Evolutionary conservation across 1,284 basidiomycete genomes (phyloP).

Genomic region (Irpex sp.): DNA sequence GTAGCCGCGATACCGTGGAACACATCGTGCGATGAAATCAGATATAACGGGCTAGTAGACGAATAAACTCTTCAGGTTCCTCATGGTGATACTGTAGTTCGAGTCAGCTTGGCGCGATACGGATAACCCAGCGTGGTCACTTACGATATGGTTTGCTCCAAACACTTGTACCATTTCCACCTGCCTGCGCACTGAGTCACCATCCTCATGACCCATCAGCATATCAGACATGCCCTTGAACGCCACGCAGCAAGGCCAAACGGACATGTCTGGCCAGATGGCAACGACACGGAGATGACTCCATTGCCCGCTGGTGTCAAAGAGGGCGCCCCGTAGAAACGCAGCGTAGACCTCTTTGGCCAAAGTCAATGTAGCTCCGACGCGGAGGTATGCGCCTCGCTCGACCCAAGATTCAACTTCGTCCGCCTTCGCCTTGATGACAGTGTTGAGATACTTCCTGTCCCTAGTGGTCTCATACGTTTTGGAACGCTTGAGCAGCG

Average conservation of each 20-base stretch:
- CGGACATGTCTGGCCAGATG: slow-evolving; percentile 12
- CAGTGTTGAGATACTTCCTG: slow-evolving; percentile 1
- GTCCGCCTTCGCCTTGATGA: neutral
- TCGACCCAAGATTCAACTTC: slow-evolving; percentile 7
- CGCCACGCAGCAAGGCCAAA: slow-evolving; percentile 11
- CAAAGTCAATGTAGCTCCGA: slow-evolving; percentile 1
- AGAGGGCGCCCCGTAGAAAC: slow-evolving; percentile 7
- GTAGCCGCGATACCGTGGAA: neutral
- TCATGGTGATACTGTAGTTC: neutral
- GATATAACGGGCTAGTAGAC: neutral
- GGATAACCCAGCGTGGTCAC: neutral
- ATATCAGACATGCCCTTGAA: slow-evolving; percentile 5
- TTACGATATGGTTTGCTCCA: slow-evolving; percentile 18
- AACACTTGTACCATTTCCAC: slow-evolving; percentile 1
- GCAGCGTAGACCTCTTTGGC: slow-evolving; percentile 1
- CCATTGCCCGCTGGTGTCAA: slow-evolving; percentile 8
- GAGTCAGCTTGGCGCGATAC: neutral
- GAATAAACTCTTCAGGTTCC: neutral
- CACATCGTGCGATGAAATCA: neutral
- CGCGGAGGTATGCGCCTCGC: slow-evolving; percentile 2
- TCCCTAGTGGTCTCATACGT: neutral
- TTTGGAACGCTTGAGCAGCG: neutral
- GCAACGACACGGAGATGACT: slow-evolving; percentile 8
- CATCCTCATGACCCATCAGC: neutral
- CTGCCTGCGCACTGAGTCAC: neutral